These are phyloP conservation scores for Suillus tomentosus DNA, from an alignment of 768 basidiomycete genomes.

Conservation along the genomic window DNA sequence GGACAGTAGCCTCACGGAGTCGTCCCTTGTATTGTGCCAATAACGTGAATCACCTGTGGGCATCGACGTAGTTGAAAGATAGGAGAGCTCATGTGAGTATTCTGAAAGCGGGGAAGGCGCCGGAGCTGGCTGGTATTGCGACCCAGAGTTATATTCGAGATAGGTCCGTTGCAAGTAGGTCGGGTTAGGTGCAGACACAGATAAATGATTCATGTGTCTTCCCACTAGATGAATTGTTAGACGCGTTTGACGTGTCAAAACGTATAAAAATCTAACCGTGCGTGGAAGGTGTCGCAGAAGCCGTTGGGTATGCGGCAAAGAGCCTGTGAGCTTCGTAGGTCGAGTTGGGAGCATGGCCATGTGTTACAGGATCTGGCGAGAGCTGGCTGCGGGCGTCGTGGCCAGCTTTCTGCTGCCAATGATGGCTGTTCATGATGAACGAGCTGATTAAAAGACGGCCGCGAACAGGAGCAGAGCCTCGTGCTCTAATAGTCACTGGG, in stretches of 20 bases:
- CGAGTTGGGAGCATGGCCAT: slow-evolving; percentile 41
- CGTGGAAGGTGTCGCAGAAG: slow-evolving; percentile 74
- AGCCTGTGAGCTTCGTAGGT: slow-evolving; percentile 71
- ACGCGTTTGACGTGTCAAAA: slow-evolving; percentile 1
- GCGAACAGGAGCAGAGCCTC: slow-evolving; percentile 10
- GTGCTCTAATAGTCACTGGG: neutral
- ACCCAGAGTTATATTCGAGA: slow-evolving; percentile 37
- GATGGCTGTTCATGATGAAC: slow-evolving; percentile 27
- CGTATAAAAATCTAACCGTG: slow-evolving; percentile 52
- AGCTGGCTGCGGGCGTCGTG: slow-evolving; percentile 17
- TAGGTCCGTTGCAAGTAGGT: slow-evolving; percentile 64
- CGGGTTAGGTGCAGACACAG: slow-evolving; percentile 58
- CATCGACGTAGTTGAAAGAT: slow-evolving; percentile 51
- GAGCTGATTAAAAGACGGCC: slow-evolving; percentile 10
- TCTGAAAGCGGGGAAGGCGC: slow-evolving; percentile 64
- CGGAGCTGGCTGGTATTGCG: slow-evolving; percentile 30
- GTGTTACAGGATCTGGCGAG: slow-evolving; percentile 17
- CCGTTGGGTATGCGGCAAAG: slow-evolving; percentile 69
- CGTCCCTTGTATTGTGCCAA: slow-evolving; percentile 65
- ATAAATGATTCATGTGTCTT: slow-evolving; percentile 63
- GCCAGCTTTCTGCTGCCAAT: slow-evolving; percentile 27
- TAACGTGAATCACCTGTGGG: slow-evolving; percentile 52
- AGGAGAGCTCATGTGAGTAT: slow-evolving; percentile 62
- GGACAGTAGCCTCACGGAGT: slow-evolving; percentile 61
- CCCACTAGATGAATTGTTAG: slow-evolving; percentile 49